Base-by-base conservation (phyloP, 768 basidiomycete species). In the Pleurotus giganteus region DNA sequence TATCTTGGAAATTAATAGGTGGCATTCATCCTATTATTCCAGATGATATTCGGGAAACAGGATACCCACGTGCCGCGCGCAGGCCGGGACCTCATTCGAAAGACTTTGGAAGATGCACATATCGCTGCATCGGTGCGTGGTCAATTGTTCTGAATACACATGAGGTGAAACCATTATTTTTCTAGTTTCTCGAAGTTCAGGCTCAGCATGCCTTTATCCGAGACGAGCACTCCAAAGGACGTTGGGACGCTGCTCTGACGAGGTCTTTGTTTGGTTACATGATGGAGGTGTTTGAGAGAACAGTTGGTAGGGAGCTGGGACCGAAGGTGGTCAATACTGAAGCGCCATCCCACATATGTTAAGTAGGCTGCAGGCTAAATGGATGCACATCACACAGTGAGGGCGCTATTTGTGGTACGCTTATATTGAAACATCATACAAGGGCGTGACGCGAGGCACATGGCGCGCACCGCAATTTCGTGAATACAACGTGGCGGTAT, bases 31-130 rank as follows among this genome's bases (percentile, higher is more conserved):
- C 2, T 19, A 13, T 45, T 45, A 36, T 42, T 42, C 12, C 57
- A 94, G 83, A 88, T 97, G 88, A 93, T 98, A 50, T 98, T 98
- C 64, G 96, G 96, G 5, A 94, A 95, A 67, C 92, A 95, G 87
- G 94, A 98, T 69, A 97, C 94, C 0, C 94, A 98, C 63, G 93
- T 97, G 45, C 91, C 94, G 21, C 85, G 94, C 31, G 81, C 74
- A 17, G 96, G 95, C 3, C 77, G 96, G 23, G 90, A 92, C 62
- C 71, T 95, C 54, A 94, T 98, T 56, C 82, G 96, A 42, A 80
- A 82, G 44, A 82, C 81, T 0, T 75, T 98, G 32, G 94, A 97
- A 57, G 91, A 96, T 61, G 86, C 87, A 8, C 78, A 85, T 19
- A 80, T 93, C 37, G 66, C 80, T 1, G 77, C 77, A 55, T 86